Conservation (phyloP, 2,329 filamentous ascomycete genomes). For the Trichophyton simii region DNA sequence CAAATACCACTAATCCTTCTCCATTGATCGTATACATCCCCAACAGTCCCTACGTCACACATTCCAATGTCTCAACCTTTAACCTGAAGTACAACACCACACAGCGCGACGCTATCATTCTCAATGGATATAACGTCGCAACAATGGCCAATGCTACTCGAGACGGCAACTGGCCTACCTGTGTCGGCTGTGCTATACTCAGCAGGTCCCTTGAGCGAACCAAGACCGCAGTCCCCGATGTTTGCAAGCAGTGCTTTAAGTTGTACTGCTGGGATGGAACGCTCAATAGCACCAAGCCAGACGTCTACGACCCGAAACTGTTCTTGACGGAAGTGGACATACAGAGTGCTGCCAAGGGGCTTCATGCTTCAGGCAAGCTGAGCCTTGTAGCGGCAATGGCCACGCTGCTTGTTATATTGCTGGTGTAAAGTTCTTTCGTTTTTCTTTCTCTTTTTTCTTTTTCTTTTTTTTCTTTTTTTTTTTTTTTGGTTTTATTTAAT, state of each 20-base stretch:
- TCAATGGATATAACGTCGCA: constrained; percentile 72
- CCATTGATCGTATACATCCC: constrained; percentile 81
- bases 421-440: constrained; percentile 5
- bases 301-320: constrained; percentile 32
- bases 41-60: constrained; percentile 64
- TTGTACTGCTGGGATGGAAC: constrained; percentile 93
- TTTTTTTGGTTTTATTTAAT: neutral
- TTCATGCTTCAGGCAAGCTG: constrained; percentile 8
- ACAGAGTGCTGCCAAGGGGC: constrained; percentile 2
- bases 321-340: constrained; percentile 2
- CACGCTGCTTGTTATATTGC: neutral
- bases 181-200: constrained; percentile 78
- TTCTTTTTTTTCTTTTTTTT: too few species aligned
- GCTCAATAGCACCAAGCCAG: constrained; percentile 28
- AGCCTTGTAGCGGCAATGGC: constrained; percentile 2
- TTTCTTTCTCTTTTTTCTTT: neutral
- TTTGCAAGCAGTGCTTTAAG: constrained; percentile 64
- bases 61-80: constrained; percentile 72
- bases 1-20: constrained; percentile 45
- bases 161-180: constrained; percentile 64
- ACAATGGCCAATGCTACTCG: constrained; percentile 71
- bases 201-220: constrained; percentile 63
- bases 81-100: constrained; percentile 49
- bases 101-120: constrained; percentile 66
- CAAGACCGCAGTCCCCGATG: constrained; percentile 52